Percentiles rank a stretch among this genome's conserved stretches.
phyloP scores from a whole-genome alignment of 2,329 filamentous ascomycete species.

The Calonectria pseudoreteaudii region DNA sequence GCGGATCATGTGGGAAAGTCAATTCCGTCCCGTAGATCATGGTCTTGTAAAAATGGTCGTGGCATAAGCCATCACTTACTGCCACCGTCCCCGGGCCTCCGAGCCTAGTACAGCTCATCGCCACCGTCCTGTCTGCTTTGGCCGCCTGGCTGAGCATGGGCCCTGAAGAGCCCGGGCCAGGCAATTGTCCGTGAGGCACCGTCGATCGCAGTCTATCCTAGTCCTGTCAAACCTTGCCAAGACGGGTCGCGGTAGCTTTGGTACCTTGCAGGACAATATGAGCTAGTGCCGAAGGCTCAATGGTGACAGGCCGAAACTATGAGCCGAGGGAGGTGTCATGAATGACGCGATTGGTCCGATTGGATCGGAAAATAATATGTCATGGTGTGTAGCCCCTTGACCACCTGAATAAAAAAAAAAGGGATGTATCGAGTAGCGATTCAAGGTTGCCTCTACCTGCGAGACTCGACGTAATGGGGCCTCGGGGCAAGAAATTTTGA shows the following conservation, averaged over 20 bases:
- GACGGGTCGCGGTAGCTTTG: conserved; percentile 3
- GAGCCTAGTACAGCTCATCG: not conserved
- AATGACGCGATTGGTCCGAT: not conserved
- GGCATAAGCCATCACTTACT: not conserved
- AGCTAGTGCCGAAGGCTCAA: not conserved
- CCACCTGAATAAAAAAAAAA: not conserved
- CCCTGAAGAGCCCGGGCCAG: not conserved
- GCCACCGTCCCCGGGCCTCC: not conserved
- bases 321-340: not conserved
- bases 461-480: not conserved
- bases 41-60: not conserved
- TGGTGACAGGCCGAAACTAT: not conserved
- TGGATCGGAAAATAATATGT: not conserved
- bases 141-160: not conserved
- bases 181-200: not conserved
- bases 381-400: too few relatives aligned
- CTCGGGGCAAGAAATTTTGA: not conserved
- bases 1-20: not conserved
- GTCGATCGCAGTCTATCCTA: not conserved
- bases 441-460: not conserved
- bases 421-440: not conserved
- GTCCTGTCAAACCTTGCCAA: not conserved
- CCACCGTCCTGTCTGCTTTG: too few relatives aligned
- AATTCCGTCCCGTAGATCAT: not conserved
- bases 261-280: conserved; percentile 2